Evolutionary conservation across 306 rosid genomes (phyloP), one percentile per base, ranked within the genome.

Genomic region (Fagus sylvatica): DNA sequence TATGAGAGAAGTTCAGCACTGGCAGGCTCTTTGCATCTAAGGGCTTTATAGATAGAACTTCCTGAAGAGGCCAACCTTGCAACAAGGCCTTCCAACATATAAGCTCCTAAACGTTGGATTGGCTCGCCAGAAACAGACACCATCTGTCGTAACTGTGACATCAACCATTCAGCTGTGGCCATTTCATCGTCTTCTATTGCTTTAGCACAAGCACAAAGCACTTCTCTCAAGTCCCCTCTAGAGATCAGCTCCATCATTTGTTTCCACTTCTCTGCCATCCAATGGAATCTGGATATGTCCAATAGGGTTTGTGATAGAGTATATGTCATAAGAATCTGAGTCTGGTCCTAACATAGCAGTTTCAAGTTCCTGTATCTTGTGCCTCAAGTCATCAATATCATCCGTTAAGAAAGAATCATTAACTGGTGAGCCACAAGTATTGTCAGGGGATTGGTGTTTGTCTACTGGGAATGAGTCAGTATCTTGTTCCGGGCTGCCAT

Each of bases 11-110:
- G 86, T 74, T 92, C 93, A 4, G 80, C 80, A 41, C 96, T 72
- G 8, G 88, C 83, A 68, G 97, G 98, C 68, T 94, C 98, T 76
- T 87, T 89, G 78, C 98, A 94, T 86, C 88, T 85, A 76, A 92
- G 85, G 74, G 95, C 75, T 62, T 90, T 85, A 84, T 79, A 92
- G 67, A 94, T 92, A 69, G 89, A 80, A 89, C 92, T 90, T 78
- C 98, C 98, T 7, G 98, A 87, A 80, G 88, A 90, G 72, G 93
- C 90, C 64, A 90, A 22, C 87, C 89, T 89, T 53, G 98, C 97
- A 75, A 94, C 88, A 53, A 94, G 95, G 42, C 94, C 97, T 81
- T 94, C 98, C 83, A 89, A 66, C 90, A 83, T 74, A 87, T 94
- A 94, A 30, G 98, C 98, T 74, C 97, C 97, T 53, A 94, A 74